Evolutionary conservation across 106 monocot genomes (phyloP).

Genomic region (Chionographis japonica): DNA sequence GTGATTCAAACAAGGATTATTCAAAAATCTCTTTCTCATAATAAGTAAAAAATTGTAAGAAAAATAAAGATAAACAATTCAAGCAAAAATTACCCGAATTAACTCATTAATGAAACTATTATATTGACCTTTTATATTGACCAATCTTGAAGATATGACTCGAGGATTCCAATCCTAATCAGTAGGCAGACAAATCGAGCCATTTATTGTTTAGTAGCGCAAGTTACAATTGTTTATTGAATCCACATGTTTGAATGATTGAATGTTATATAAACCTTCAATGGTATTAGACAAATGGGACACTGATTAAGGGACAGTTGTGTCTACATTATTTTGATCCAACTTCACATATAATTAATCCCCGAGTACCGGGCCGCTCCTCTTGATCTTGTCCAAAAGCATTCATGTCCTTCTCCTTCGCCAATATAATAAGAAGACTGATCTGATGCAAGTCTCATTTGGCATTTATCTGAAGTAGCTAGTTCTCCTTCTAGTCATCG

Average conservation of each 20-base stretch:
- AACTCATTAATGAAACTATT: not conserved
- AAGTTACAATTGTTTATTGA: slow-evolving; percentile 2
- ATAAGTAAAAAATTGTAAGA: no score
- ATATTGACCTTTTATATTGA: not conserved
- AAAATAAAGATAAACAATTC: no score
- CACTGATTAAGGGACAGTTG: not conserved
- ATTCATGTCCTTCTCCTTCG: not conserved
- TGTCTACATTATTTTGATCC: not conserved
- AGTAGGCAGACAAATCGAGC: not conserved
- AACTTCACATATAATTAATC: slow-evolving; percentile 5
- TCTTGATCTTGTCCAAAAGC: not conserved
- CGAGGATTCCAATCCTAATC: not conserved
- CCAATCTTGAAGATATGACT: slow-evolving; percentile 2
- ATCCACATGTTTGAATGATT: slow-evolving; percentile 6
- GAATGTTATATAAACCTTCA: not conserved
- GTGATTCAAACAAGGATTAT: no score
- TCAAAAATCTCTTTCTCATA: no score
- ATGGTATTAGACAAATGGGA: not conserved
- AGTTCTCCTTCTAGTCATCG: not conserved
- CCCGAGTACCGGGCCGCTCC: not conserved
- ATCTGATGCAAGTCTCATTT: not conserved
- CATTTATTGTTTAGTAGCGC: not conserved
- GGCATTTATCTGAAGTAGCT: not conserved
- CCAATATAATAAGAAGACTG: slow-evolving; percentile 5
- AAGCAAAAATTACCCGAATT: no score